Evolutionary conservation across 2,329 filamentous ascomycete genomes (phyloP).

Genomic region (Purpureocillium lavendulum): DNA sequence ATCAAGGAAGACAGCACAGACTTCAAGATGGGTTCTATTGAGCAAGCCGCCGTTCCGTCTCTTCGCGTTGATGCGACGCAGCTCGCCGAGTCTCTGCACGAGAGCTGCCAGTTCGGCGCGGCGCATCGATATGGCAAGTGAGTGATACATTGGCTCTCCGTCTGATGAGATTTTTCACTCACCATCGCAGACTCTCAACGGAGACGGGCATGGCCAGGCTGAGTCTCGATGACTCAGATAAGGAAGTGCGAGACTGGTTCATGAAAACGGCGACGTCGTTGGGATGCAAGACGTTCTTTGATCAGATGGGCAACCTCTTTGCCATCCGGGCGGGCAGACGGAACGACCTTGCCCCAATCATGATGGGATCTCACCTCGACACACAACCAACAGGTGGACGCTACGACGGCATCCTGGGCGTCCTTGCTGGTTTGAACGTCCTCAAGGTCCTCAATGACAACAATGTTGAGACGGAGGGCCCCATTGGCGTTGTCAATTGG

Average conservation of each 20-base stretch:
- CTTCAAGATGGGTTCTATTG: no score
- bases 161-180: no score
- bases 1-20: no score
- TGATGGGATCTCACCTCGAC: constrained; percentile 62
- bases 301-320: constrained; percentile 77
- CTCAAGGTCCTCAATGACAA: constrained; percentile 60
- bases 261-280: constrained; percentile 51
- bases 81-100: constrained; percentile 6
- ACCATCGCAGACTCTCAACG: constrained; percentile 10
- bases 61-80: no score
- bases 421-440: constrained; percentile 66
- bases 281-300: constrained; percentile 59
- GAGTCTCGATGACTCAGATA: constrained; percentile 63
- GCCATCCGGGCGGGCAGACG: constrained; percentile 54
- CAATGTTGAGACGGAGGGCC: constrained; percentile 41
- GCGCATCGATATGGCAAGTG: constrained; percentile 16
- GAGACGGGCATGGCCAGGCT: constrained; percentile 74
- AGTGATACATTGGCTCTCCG: constrained; percentile 6
- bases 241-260: constrained; percentile 69
- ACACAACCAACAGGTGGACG: constrained; percentile 57
- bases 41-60: no score
- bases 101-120: constrained; percentile 12
- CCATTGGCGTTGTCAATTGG: no score
- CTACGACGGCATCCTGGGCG: constrained; percentile 71
- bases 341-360: constrained; percentile 37